phyloP scores from a whole-genome alignment of 2,329 filamentous ascomycete species.

The Claviceps fusiformis region DNA sequence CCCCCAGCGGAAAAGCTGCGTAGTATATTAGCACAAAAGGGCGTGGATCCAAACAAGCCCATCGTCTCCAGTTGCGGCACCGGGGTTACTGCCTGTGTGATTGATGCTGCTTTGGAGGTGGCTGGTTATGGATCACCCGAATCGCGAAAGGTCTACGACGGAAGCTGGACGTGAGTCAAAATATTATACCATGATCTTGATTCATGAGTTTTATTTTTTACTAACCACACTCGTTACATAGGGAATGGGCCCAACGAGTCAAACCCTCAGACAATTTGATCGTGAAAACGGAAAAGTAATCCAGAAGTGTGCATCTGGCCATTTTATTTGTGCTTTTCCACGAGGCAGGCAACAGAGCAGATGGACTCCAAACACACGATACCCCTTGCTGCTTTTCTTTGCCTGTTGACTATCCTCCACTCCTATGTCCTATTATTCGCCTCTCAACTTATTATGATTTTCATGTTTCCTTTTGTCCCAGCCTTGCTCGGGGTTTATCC shows the following conservation, averaged over 20 bases:
- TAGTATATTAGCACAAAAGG: constrained; percentile 65
- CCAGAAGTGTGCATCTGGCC: neutral
- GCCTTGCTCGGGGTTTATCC: neutral
- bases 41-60: constrained; percentile 64
- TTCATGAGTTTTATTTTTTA: neutral
- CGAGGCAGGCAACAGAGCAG: neutral
- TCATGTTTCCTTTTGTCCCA: neutral
- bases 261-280: constrained; percentile 49
- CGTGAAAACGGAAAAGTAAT: constrained; percentile 30
- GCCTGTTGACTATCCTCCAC: neutral
- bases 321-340: neutral
- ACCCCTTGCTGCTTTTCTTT: neutral
- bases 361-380: neutral
- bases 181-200: neutral
- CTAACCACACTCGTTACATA: constrained; percentile 21
- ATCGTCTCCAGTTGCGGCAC: constrained; percentile 86
- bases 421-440: neutral
- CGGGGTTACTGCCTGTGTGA: constrained; percentile 81
- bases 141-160: constrained; percentile 73
- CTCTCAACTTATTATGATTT: neutral
- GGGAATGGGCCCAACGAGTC: constrained; percentile 56
- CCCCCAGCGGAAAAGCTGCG: constrained; percentile 58
- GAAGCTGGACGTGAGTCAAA: constrained; percentile 86
- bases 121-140: constrained; percentile 58
- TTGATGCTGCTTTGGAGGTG: constrained; percentile 74